phyloP scores from a whole-genome alignment of 495 filamentous ascomycete genomes.

The Penicillium cinerascens region DNA sequence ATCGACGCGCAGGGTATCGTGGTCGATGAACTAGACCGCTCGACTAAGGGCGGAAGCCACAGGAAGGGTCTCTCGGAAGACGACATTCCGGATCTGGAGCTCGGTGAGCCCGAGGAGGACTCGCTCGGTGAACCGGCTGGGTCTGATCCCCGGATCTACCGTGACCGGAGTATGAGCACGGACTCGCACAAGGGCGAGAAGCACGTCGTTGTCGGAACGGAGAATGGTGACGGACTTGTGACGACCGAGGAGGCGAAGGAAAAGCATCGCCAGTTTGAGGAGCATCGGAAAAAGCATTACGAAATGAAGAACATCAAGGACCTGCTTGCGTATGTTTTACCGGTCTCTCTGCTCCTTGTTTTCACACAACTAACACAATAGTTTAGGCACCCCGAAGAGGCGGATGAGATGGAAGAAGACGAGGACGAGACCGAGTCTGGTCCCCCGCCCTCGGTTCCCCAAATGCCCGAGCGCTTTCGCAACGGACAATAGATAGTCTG shows the following conservation, averaged over 20 bases:
- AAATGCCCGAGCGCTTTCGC: conserved; percentile 32
- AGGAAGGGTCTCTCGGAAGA: conserved; percentile 52
- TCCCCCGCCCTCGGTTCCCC: conserved; percentile 32
- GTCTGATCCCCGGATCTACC: conserved; percentile 38
- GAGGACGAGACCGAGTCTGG: conserved; percentile 36
- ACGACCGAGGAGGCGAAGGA: conserved; percentile 74
- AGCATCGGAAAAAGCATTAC: conserved; percentile 91
- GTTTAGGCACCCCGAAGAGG: conserved; percentile 44
- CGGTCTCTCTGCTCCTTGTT: neutral
- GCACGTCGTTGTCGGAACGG: conserved; percentile 72
- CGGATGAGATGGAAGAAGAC: conserved; percentile 53
- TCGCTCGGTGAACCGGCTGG: conserved; percentile 23
- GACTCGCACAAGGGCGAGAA: conserved; percentile 59
- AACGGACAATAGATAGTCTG: conserved; percentile 14
- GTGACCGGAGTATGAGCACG: conserved; percentile 45
- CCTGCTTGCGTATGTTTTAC: conserved; percentile 66
- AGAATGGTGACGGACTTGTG: conserved; percentile 54
- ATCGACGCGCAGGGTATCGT: conserved; percentile 56
- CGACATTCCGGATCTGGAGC: conserved; percentile 86
- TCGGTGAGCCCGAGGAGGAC: conserved; percentile 88
- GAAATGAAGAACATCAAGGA: conserved; percentile 96
- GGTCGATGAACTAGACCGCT: conserved; percentile 72
- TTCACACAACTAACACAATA: conserved; percentile 5
- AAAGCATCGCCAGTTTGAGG: conserved; percentile 88
- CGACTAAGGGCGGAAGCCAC: conserved; percentile 25